A percentile compares a stretch with the other conserved stretches of the same genome.
Evolutionary conservation across 2,329 filamentous ascomycete species (phyloP).

Genomic region (Alternaria angustiovoidea): DNA sequence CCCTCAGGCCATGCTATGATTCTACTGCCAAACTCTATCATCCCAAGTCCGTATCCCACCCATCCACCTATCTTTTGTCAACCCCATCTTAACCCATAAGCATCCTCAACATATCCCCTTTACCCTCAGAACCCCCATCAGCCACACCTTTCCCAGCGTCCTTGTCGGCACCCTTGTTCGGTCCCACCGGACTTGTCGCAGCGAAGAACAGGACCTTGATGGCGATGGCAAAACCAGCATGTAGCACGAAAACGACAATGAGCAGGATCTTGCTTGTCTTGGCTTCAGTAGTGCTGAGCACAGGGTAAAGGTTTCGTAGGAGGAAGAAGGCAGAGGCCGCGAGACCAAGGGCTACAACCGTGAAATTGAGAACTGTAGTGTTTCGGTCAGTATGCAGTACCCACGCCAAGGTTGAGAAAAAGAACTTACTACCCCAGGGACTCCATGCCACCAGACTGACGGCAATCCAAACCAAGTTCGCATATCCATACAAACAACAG

Average conservation of each 20-base stretch:
- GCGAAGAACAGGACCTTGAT: slow-evolving; percentile 99
- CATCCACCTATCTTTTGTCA: neutral
- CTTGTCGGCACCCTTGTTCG: slow-evolving; percentile 34
- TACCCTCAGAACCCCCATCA: slow-evolving; percentile 1
- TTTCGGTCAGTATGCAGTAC: neutral
- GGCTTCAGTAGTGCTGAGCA: slow-evolving; percentile 89
- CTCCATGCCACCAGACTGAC: slow-evolving; percentile 93
- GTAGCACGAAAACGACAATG: slow-evolving; percentile 81
- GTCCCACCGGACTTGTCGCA: slow-evolving; percentile 54
- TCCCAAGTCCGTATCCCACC: neutral
- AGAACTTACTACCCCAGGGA: slow-evolving; percentile 68
- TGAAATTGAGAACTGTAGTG: slow-evolving; percentile 77
- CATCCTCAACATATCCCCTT: slow-evolving; percentile 22
- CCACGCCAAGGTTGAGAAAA: neutral
- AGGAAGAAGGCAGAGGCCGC: slow-evolving; percentile 50
- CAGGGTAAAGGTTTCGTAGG: slow-evolving; percentile 65
- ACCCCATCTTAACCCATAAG: slow-evolving; percentile 5
- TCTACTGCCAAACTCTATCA: neutral
- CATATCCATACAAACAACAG: slow-evolving; percentile 94
- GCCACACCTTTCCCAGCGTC: slow-evolving; percentile 19
- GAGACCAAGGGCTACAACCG: slow-evolving; percentile 78
- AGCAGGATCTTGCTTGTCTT: slow-evolving; percentile 90
- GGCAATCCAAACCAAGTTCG: slow-evolving; percentile 96
- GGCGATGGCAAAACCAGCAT: slow-evolving; percentile 87
- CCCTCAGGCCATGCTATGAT: neutral